phyloP scores from a whole-genome alignment of 1,284 basidiomycete genomes.

The Macrocystidia cucumis region DNA sequence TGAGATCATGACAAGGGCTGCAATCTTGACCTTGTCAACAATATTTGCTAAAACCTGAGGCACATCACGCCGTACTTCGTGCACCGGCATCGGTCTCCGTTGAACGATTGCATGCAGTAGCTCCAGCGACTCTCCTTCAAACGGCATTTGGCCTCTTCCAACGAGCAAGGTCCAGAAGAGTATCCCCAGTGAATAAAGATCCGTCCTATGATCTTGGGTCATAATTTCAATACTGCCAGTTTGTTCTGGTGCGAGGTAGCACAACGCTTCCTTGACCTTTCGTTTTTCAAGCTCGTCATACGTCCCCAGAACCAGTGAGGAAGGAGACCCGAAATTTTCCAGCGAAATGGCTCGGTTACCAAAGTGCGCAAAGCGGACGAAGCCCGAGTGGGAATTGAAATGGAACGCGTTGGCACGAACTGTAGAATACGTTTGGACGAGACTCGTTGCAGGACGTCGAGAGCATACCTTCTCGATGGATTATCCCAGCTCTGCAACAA shows the following conservation, averaged over 20 bases:
- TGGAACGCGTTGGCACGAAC: slow-evolving; percentile 72
- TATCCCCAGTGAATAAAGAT: slow-evolving; percentile 63
- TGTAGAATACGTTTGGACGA: slow-evolving; percentile 14
- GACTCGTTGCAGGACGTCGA: not conserved
- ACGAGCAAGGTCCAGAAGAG: slow-evolving; percentile 65
- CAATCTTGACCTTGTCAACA: slow-evolving; percentile 48
- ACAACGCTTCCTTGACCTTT: slow-evolving; percentile 65
- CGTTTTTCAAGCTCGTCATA: slow-evolving; percentile 55
- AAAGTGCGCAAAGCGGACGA: slow-evolving; percentile 63
- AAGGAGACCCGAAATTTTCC: slow-evolving; percentile 63
- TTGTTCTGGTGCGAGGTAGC: slow-evolving; percentile 68
- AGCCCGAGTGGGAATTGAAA: slow-evolving; percentile 57
- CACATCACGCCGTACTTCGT: slow-evolving; percentile 65
- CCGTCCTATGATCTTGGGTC: slow-evolving; percentile 62
- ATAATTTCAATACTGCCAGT: slow-evolving; percentile 64
- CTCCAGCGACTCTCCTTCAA: slow-evolving; percentile 63
- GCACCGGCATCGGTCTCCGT: slow-evolving; percentile 63
- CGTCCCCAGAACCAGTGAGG: slow-evolving; percentile 52
- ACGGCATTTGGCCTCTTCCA: slow-evolving; percentile 60
- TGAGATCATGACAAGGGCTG: slow-evolving; percentile 5
- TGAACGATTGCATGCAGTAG: slow-evolving; percentile 63
- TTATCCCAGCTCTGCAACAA: slow-evolving; percentile 35
- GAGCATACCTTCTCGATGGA: slow-evolving; percentile 59
- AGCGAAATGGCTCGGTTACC: slow-evolving; percentile 70
- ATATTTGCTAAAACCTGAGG: slow-evolving; percentile 64